A percentile compares a stretch with the other conserved stretches of the same genome.
Conservation (phyloP, 495 filamentous ascomycete genomes). For the Xylaria nigripes region DNA sequence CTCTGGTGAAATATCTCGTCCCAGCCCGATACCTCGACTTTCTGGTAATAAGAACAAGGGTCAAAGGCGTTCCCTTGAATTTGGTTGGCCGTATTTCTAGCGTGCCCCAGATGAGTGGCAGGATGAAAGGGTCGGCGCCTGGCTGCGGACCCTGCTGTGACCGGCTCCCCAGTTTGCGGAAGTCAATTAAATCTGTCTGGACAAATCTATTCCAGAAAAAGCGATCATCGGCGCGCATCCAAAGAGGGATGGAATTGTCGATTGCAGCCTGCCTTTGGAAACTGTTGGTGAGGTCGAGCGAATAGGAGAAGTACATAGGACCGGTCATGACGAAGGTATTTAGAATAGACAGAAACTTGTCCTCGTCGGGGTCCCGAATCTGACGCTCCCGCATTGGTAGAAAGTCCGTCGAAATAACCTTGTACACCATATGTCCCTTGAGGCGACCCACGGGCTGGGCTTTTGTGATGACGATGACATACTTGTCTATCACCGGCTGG, state of each 20-base stretch:
- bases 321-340: slow-evolving; percentile 68
- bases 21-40: slow-evolving; percentile 78
- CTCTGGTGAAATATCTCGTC: slow-evolving; percentile 89
- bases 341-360: slow-evolving; percentile 74
- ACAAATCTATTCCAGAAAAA: slow-evolving; percentile 98
- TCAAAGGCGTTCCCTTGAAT: slow-evolving; percentile 74
- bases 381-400: slow-evolving; percentile 88
- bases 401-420: slow-evolving; percentile 82
- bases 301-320: slow-evolving; percentile 98
- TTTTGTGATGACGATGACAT: slow-evolving; percentile 93
- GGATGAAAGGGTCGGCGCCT: slow-evolving; percentile 81
- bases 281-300: slow-evolving; percentile 85
- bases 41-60: slow-evolving; percentile 78
- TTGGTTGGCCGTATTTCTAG: slow-evolving; percentile 74
- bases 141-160: slow-evolving; percentile 60
- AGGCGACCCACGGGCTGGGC: slow-evolving; percentile 82
- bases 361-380: slow-evolving; percentile 86
- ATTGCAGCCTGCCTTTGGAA: slow-evolving; percentile 83
- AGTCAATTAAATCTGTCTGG: slow-evolving; percentile 83
- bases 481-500: slow-evolving; percentile 62
- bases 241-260: slow-evolving; percentile 63
- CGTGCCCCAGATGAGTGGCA: slow-evolving; percentile 93
- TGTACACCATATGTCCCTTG: slow-evolving; percentile 90
- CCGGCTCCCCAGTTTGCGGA: slow-evolving; percentile 48
- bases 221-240: slow-evolving; percentile 88